phyloP scores from a whole-genome alignment of 306 rosid genomes.

The Geum urbanum region DNA sequence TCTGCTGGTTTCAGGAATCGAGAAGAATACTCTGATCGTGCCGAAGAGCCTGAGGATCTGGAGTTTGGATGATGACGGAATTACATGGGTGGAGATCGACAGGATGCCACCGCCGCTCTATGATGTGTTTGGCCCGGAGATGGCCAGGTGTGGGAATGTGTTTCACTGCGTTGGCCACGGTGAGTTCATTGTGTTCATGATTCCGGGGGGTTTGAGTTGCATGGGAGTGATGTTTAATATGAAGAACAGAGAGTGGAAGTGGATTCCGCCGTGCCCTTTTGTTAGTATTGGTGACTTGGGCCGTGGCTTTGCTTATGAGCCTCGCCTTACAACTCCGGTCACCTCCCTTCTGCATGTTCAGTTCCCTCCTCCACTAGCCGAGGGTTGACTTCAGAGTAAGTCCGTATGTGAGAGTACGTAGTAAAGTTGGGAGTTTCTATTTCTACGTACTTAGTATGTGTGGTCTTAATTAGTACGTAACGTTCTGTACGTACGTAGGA shows the following conservation, averaged over 20 bases:
- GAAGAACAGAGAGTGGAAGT: constrained; percentile 62
- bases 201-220: constrained; percentile 43
- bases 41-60: constrained; percentile 83
- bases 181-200: constrained; percentile 55
- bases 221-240: constrained; percentile 55
- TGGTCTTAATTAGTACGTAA: background rate
- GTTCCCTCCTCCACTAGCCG: constrained; percentile 42
- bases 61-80: constrained; percentile 59
- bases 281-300: constrained; percentile 35
- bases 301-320: constrained; percentile 81
- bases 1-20: constrained; percentile 62
- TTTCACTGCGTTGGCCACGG: constrained; percentile 80
- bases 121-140: constrained; percentile 41
- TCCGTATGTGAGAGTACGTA: too few species aligned
- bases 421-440: too few species aligned
- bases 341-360: constrained; percentile 61
- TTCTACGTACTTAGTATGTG: background rate
- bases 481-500: too few species aligned
- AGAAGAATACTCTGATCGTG: constrained; percentile 76
- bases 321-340: constrained; percentile 73
- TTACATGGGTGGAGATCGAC: constrained; percentile 76
- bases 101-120: constrained; percentile 87
- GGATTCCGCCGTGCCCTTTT: constrained; percentile 89
- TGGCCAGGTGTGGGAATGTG: constrained; percentile 57
- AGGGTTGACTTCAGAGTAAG: constrained; percentile 21